Evolutionary conservation across 805 yeast species (phyloP).

Genomic region (Kodamaea lidongshanica): DNA sequence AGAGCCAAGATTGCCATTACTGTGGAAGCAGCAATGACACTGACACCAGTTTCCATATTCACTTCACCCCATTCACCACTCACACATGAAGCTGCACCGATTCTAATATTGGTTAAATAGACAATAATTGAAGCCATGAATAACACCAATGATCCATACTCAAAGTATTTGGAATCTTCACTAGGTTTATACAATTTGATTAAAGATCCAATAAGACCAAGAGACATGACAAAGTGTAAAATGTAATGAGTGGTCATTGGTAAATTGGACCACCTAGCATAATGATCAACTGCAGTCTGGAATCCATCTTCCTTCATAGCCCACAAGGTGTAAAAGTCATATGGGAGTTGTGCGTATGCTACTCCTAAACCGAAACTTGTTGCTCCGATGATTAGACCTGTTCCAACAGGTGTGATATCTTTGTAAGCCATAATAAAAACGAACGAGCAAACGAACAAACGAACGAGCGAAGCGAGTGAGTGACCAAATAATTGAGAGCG

Average conservation of each 20-base stretch:
- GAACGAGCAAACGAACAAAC: too few relatives aligned
- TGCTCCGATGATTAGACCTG: slow-evolving; percentile 41
- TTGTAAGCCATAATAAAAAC: slow-evolving; percentile 30
- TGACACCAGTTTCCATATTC: slow-evolving; percentile 75
- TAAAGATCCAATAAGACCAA: slow-evolving; percentile 70
- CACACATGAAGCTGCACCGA: slow-evolving; percentile 66
- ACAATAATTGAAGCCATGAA: slow-evolving; percentile 68
- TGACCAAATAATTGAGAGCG: too few relatives aligned
- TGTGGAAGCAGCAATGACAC: slow-evolving; percentile 87
- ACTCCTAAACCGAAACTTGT: slow-evolving; percentile 78
- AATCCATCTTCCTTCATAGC: slow-evolving; percentile 44
- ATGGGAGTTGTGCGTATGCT: slow-evolving; percentile 71
- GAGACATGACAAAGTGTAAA: slow-evolving; percentile 51
- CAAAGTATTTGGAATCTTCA: slow-evolving; percentile 80
- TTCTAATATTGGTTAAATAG: slow-evolving; percentile 78
- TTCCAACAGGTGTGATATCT: slow-evolving; percentile 43
- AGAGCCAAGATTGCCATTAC: slow-evolving; percentile 66
- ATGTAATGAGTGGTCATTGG: slow-evolving; percentile 55
- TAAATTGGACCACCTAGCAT: slow-evolving; percentile 62
- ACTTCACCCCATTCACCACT: slow-evolving; percentile 92
- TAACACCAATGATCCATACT: slow-evolving; percentile 78
- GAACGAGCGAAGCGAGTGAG: too few relatives aligned
- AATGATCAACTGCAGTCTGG: slow-evolving; percentile 62
- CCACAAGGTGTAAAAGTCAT: slow-evolving; percentile 75
- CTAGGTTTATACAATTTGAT: slow-evolving; percentile 82